These are phyloP conservation scores for Aspergillus floridensis DNA, from an alignment of 2,329 filamentous ascomycete genomes.

Conservation along the genomic window DNA sequence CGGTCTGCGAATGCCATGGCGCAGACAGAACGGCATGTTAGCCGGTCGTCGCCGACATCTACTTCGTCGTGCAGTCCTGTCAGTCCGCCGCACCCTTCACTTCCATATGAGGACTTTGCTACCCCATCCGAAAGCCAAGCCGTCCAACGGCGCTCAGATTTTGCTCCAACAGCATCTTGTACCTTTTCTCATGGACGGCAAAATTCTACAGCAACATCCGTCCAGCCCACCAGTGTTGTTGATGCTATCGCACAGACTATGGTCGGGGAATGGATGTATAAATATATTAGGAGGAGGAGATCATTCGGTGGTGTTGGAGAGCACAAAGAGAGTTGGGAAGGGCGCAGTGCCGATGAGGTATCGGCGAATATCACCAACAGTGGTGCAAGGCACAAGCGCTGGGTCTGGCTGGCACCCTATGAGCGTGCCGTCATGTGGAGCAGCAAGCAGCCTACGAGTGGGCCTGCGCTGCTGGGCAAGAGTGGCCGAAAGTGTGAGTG, in stretches of 20 bases:
- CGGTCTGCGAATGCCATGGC: constrained; percentile 77
- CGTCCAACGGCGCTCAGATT: constrained; percentile 21
- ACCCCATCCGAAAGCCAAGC: constrained; percentile 39
- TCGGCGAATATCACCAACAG: constrained; percentile 65
- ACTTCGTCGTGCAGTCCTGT: constrained; percentile 66
- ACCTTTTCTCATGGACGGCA: constrained; percentile 34
- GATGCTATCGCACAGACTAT: constrained; percentile 97
- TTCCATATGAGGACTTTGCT: constrained; percentile 71
- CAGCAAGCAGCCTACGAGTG: constrained; percentile 89
- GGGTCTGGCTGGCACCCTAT: constrained; percentile 98
- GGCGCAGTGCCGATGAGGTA: constrained; percentile 63
- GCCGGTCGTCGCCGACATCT: constrained; percentile 54
- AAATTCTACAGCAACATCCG: constrained; percentile 56
- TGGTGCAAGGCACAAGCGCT: constrained; percentile 80
- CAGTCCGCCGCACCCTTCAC: constrained; percentile 68
- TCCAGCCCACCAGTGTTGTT: constrained; percentile 76
- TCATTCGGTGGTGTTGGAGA: constrained; percentile 78
- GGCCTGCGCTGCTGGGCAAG: constrained; percentile 87
- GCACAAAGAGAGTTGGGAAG: constrained; percentile 46
- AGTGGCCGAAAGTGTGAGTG: constrained; percentile 87
- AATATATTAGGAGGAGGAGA: constrained; percentile 61
- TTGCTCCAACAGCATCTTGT: constrained; percentile 25
- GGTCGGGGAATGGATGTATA: constrained; percentile 73
- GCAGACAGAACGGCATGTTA: constrained; percentile 49
- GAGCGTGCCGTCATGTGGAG: constrained; percentile 97